phyloP scores from a whole-genome alignment of 495 filamentous ascomycete genomes.

The Penicillium nucicola region DNA sequence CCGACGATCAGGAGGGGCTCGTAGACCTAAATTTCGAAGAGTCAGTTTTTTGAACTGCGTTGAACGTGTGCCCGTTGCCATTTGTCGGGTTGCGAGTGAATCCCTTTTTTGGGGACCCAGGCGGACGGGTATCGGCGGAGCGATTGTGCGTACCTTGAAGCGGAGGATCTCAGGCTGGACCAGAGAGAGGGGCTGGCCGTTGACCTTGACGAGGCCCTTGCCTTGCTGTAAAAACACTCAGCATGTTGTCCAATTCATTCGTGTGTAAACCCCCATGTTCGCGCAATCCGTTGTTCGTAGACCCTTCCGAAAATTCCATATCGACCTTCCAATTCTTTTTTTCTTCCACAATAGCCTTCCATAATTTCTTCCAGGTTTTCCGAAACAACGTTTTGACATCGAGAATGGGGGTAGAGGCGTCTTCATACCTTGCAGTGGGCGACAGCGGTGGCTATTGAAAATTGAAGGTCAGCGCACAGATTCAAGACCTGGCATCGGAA shows the following conservation, averaged over 20 bases:
- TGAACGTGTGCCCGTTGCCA: conserved; percentile 5
- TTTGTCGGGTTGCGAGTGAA: conserved; percentile 1
- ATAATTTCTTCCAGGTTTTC: conserved; percentile 7
- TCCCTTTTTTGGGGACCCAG: not conserved
- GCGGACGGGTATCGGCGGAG: conserved; percentile 5
- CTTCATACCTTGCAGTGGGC: conserved; percentile 88
- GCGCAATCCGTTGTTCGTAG: conserved; percentile 12
- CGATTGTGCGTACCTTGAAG: conserved; percentile 69
- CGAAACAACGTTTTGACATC: conserved; percentile 18
- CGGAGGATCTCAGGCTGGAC: conserved; percentile 95
- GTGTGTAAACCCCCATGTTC: conserved; percentile 10
- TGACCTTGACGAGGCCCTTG: conserved; percentile 96
- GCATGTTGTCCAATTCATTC: conserved; percentile 21
- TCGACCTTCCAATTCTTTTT: conserved; percentile 2
- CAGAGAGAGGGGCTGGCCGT: conserved; percentile 90
- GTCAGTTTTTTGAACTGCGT: conserved; percentile 5
- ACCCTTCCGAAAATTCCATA: conserved; percentile 8
- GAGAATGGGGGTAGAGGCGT: conserved; percentile 9
- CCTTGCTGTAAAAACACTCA: conserved; percentile 62
- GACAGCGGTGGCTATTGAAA: conserved; percentile 68
- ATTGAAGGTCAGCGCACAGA: conserved; percentile 34
- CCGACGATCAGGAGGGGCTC: conserved; percentile 96
- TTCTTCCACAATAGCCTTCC: conserved; percentile 4
- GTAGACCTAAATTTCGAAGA: conserved; percentile 62
- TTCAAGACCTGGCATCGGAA: not conserved